These are phyloP conservation scores for Sequoiadendron giganteum DNA, from an alignment of 75 land plant genomes.

Conservation along the genomic window DNA sequence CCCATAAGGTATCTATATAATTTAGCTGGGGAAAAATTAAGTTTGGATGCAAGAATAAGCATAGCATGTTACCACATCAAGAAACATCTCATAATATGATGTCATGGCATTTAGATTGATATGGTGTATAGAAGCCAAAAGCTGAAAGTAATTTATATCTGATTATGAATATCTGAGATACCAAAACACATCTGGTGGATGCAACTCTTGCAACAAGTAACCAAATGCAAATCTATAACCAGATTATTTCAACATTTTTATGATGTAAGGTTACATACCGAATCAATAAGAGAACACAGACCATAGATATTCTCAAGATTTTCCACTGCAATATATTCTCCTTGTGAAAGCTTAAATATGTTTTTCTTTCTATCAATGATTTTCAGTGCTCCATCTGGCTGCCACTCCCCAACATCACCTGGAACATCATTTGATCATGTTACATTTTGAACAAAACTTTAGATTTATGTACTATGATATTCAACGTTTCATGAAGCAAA, in stretches of 20 bases:
- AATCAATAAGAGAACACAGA: slow-evolving; percentile 58
- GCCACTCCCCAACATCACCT: slow-evolving; percentile 99
- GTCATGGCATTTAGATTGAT: no score
- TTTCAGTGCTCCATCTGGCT: slow-evolving; percentile 88
- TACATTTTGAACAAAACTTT: not conserved
- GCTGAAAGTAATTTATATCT: no score
- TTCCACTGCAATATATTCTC: slow-evolving; percentile 99
- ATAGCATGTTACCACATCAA: no score
- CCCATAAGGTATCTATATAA: no score
- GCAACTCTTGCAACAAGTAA: not conserved
- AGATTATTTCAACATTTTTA: not conserved
- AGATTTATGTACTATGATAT: not conserved
- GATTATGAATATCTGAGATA: no score
- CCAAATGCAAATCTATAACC: not conserved
- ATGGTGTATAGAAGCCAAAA: no score
- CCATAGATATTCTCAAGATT: slow-evolving; percentile 93
- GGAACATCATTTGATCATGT: not conserved
- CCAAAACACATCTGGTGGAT: not conserved
- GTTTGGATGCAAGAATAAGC: no score
- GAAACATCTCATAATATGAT: no score
- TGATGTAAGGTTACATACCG: slow-evolving; percentile 50
- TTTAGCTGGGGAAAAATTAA: no score
- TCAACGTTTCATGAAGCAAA: not conserved
- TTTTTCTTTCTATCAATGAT: slow-evolving; percentile 98
- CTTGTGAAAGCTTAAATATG: slow-evolving; percentile 99